These are phyloP conservation scores for Cyberlindnera xylosilytica DNA, from an alignment of 805 yeast species.

Conservation along the genomic window DNA sequence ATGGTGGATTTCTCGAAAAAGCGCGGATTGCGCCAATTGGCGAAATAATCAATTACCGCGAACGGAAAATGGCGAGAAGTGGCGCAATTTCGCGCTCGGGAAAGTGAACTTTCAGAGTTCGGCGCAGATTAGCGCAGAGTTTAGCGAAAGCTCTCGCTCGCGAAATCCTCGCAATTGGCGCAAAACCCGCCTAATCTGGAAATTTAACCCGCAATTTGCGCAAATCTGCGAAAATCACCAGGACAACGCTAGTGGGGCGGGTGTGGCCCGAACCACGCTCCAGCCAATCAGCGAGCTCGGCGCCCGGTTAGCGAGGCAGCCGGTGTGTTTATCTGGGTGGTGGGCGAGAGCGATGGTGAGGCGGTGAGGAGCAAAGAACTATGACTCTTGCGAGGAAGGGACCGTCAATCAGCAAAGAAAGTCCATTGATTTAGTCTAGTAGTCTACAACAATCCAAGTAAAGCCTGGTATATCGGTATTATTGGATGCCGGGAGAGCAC, in stretches of 20 bases:
- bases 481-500: too few relatives aligned
- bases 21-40: constrained; percentile 13
- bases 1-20: constrained; percentile 12
- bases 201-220: too few relatives aligned
- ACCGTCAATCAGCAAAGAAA: too few relatives aligned
- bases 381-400: too few relatives aligned
- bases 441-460: too few relatives aligned
- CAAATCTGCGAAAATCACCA: background rate
- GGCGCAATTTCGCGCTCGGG: background rate
- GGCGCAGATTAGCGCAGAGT: background rate
- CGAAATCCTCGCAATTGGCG: too few relatives aligned
- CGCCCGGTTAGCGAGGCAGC: background rate
- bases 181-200: too few relatives aligned
- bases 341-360: background rate
- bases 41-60: constrained; percentile 1
- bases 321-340: background rate
- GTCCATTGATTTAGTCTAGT: too few relatives aligned
- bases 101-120: background rate
- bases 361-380: too few relatives aligned
- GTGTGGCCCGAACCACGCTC: background rate
- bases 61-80: constrained; percentile 1
- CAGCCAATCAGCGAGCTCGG: constrained; percentile 6
- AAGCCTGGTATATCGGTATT: too few relatives aligned
- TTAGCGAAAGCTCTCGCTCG: background rate
- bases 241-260: too few relatives aligned